phyloP scores from a whole-genome alignment of 805 yeast species.

The Candida gorgasii region DNA sequence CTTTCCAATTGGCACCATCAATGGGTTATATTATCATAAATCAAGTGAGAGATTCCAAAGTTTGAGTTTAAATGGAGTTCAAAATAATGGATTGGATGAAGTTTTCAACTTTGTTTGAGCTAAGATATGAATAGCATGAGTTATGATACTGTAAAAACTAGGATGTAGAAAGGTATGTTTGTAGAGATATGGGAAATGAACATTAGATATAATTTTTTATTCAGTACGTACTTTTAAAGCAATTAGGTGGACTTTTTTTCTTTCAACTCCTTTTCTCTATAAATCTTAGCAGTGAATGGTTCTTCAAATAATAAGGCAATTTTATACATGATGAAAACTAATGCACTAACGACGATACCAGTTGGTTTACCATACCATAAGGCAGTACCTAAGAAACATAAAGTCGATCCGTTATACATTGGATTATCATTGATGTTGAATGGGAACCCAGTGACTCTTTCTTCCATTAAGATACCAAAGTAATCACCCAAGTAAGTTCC shows the following conservation, averaged over 20 bases:
- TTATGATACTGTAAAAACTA: too few relatives aligned
- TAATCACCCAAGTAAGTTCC: conserved; percentile 98
- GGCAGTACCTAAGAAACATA: conserved; percentile 89
- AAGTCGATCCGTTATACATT: conserved; percentile 92
- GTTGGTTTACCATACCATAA: conserved; percentile 88
- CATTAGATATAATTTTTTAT: not conserved
- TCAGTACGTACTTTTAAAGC: too few relatives aligned
- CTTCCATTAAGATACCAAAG: conserved; percentile 91
- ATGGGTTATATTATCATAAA: conserved; percentile 81
- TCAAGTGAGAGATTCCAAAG: conserved; percentile 81
- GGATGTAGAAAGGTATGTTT: not conserved
- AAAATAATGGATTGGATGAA: conserved; percentile 41
- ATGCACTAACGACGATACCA: conserved; percentile 69
- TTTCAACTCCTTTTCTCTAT: conserved; percentile 43
- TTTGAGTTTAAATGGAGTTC: conserved; percentile 59
- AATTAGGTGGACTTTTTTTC: too few relatives aligned
- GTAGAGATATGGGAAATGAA: not conserved
- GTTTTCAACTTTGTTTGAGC: conserved; percentile 13
- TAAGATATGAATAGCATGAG: not conserved
- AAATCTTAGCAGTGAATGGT: conserved; percentile 92
- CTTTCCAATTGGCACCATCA: conserved; percentile 60
- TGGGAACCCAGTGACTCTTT: conserved; percentile 90
- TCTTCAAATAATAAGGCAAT: conserved; percentile 89
- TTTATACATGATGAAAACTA: conserved; percentile 80
- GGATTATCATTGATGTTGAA: conserved; percentile 91